phyloP scores from a whole-genome alignment of 1,284 basidiomycete genomes.

The Schizopora paradoxa region DNA sequence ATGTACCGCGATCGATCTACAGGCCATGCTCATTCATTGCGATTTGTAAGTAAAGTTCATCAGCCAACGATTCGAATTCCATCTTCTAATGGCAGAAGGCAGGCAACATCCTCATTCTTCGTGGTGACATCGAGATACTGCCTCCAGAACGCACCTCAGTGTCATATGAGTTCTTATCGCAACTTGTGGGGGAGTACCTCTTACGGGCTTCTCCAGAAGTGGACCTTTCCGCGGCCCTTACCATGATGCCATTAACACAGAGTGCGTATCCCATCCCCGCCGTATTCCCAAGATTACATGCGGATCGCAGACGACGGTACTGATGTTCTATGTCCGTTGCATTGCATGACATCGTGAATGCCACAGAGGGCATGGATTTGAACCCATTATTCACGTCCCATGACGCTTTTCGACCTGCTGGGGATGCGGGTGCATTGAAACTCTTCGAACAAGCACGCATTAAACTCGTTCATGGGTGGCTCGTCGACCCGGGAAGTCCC shows the following conservation, averaged over 20 bases:
- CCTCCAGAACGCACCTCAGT: slow-evolving; percentile 62
- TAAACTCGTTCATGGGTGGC: slow-evolving; percentile 84
- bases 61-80: slow-evolving; percentile 19
- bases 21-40: slow-evolving; percentile 90
- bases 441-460: slow-evolving; percentile 83
- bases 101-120: slow-evolving; percentile 83
- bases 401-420: slow-evolving; percentile 60
- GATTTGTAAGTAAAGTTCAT: slow-evolving; percentile 51
- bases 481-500: slow-evolving; percentile 70
- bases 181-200: slow-evolving; percentile 79
- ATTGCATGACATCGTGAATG: slow-evolving; percentile 1
- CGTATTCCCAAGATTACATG: slow-evolving; percentile 5
- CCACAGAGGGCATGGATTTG: slow-evolving; percentile 75
- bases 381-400: slow-evolving; percentile 74
- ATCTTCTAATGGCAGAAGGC: slow-evolving; percentile 15
- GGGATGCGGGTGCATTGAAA: slow-evolving; percentile 66
- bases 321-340: neutral
- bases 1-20: slow-evolving; percentile 11
- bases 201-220: slow-evolving; percentile 53
- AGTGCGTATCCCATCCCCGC: slow-evolving; percentile 40
- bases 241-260: slow-evolving; percentile 77
- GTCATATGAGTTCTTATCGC: slow-evolving; percentile 79
- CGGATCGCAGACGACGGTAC: too few relatives aligned
- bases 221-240: slow-evolving; percentile 74
- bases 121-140: slow-evolving; percentile 68